These are phyloP conservation scores for California macrophylla DNA, from an alignment of 441 rosid species.

Conservation along the genomic window DNA sequence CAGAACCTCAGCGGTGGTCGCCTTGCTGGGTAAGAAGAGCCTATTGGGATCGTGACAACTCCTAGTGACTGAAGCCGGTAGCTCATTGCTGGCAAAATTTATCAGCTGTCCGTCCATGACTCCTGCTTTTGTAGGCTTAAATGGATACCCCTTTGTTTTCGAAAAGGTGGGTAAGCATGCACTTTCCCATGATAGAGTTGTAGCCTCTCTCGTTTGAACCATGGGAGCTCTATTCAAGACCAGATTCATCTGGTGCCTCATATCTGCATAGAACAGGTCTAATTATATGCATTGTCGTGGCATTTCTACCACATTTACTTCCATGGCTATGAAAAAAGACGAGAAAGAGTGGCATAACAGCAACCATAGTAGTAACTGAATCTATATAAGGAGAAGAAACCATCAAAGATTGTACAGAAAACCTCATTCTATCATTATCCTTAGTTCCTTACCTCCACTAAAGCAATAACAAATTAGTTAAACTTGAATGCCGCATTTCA, in stretches of 20 bases:
- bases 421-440: too few relatives aligned
- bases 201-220: slow-evolving; percentile 29
- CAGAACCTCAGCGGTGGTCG: slow-evolving; percentile 27
- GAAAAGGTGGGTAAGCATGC: slow-evolving; percentile 35
- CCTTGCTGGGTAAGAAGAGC: slow-evolving; percentile 34
- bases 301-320: slow-evolving; percentile 4
- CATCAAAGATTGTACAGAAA: too few relatives aligned
- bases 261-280: slow-evolving; percentile 38
- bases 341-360: neutral
- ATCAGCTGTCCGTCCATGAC: slow-evolving; percentile 32
- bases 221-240: slow-evolving; percentile 42
- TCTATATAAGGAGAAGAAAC: too few relatives aligned
- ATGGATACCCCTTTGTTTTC: slow-evolving; percentile 32
- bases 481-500: too few relatives aligned
- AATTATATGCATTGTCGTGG: slow-evolving; percentile 10
- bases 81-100: slow-evolving; percentile 24
- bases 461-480: too few relatives aligned
- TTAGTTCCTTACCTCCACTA: too few relatives aligned
- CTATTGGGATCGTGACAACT: slow-evolving; percentile 31
- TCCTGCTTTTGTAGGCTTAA: slow-evolving; percentile 34
- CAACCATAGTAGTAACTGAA: neutral
- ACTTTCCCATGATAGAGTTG: slow-evolving; percentile 36
- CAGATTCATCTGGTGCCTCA: slow-evolving; percentile 43
- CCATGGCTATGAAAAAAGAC: neutral
- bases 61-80: slow-evolving; percentile 23